phyloP scores from a whole-genome alignment of 2,329 filamentous ascomycete genomes.

The Monosporascus ibericus region DNA sequence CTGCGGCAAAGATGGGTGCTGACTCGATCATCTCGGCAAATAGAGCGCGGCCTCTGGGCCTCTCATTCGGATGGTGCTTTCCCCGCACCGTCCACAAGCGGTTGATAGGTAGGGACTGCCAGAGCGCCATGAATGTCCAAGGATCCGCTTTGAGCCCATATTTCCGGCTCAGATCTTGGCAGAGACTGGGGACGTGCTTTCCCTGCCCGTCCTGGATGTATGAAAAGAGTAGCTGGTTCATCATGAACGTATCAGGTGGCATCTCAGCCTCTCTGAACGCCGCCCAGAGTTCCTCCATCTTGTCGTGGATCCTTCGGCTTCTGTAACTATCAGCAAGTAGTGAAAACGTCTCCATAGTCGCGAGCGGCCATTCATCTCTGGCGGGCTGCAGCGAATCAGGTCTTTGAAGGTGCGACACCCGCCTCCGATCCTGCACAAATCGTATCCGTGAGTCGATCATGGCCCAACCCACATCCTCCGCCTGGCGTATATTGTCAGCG shows the following conservation, averaged over 20 bases:
- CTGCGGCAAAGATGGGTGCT: slow-evolving; percentile 36
- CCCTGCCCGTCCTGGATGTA: slow-evolving; percentile 55
- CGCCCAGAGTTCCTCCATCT: slow-evolving; percentile 55
- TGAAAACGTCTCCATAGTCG: slow-evolving; percentile 72
- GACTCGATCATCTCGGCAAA: slow-evolving; percentile 46
- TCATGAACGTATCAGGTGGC: slow-evolving; percentile 64
- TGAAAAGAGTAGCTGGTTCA: slow-evolving; percentile 71
- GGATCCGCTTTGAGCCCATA: slow-evolving; percentile 53
- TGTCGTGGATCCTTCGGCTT: slow-evolving; percentile 50
- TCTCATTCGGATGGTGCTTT: slow-evolving; percentile 24
- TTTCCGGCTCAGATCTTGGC: slow-evolving; percentile 44
- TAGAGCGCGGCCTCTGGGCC: slow-evolving; percentile 31
- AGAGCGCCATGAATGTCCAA: slow-evolving; percentile 63
- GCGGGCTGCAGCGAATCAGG: slow-evolving; percentile 24
- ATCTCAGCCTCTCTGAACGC: slow-evolving; percentile 60
- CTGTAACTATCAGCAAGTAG: slow-evolving; percentile 69
- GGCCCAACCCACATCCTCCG: slow-evolving; percentile 64
- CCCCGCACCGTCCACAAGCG: slow-evolving; percentile 32
- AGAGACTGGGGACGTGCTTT: slow-evolving; percentile 49
- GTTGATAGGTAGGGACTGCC: slow-evolving; percentile 52
- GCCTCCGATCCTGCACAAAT: slow-evolving; percentile 48
- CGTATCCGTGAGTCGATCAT: slow-evolving; percentile 68
- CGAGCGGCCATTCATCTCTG: slow-evolving; percentile 42
- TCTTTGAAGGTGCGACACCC: slow-evolving; percentile 17
- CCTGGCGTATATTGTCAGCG: slow-evolving; percentile 48